Percentiles rank a stretch among this genome's conserved stretches.
Conservation (phyloP, 768 basidiomycete genomes). For the Candolleomyces eurysporus region DNA sequence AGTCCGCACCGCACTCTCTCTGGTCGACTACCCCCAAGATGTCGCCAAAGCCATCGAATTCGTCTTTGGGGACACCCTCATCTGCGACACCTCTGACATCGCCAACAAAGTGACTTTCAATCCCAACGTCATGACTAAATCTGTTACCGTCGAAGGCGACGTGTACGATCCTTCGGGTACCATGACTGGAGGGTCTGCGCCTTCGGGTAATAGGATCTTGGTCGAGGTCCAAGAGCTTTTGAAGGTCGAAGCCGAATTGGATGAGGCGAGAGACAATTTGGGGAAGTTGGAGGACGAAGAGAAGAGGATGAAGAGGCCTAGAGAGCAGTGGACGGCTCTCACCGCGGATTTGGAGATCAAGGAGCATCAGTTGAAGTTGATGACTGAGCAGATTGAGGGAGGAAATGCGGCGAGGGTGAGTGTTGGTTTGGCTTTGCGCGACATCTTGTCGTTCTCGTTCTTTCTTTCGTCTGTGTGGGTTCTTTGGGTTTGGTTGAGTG, state of each 20-base stretch:
- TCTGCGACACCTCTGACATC: conserved; percentile 85
- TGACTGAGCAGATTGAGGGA: conserved; percentile 82
- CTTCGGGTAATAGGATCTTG: conserved; percentile 69
- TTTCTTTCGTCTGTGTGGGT: neutral
- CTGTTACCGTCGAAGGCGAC: conserved; percentile 93
- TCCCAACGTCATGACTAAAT: conserved; percentile 61
- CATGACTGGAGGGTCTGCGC: conserved; percentile 87
- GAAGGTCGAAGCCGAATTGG: conserved; percentile 59
- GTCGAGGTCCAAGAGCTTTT: conserved; percentile 83
- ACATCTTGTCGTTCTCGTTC: too few species aligned
- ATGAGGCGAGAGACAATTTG: conserved; percentile 46
- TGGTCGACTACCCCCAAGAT: conserved; percentile 79
- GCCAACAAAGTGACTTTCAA: conserved; percentile 89
- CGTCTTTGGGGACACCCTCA: conserved; percentile 90
- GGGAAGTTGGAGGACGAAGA: conserved; percentile 56
- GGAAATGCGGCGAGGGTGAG: conserved; percentile 88
- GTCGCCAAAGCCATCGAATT: conserved; percentile 88
- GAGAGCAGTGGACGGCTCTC: conserved; percentile 61
- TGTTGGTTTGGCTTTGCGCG: conserved; percentile 3
- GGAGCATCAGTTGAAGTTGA: conserved; percentile 77
- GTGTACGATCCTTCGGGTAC: conserved; percentile 96
- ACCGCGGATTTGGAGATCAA: conserved; percentile 82
- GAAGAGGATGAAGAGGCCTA: conserved; percentile 43
- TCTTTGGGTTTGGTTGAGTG: neutral
- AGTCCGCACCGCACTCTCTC: conserved; percentile 83